Conservation (phyloP, 257 asterid species). For the Scutellaria galericulata region DNA sequence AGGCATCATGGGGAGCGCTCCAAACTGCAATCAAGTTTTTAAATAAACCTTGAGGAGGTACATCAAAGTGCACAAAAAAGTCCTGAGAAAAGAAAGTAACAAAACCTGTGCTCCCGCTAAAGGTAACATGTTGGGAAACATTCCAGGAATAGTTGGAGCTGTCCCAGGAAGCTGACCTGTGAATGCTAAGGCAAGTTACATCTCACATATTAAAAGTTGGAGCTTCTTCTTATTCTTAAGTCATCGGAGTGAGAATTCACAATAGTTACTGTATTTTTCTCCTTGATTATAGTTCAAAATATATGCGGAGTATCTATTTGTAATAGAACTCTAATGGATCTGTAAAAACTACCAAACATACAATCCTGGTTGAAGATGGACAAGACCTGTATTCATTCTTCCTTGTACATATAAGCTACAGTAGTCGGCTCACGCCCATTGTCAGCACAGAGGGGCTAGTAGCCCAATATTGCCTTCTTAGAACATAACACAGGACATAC, state of each 20-base stretch:
- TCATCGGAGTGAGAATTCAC: slow-evolving; percentile 22
- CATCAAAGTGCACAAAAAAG: slow-evolving; percentile 25
- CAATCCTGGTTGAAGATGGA: slow-evolving; percentile 96
- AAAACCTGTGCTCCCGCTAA: slow-evolving; percentile 78
- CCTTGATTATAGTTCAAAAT: slow-evolving; percentile 29
- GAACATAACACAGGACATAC: slow-evolving; percentile 90
- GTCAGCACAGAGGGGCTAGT: slow-evolving; percentile 99
- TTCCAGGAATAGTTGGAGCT: slow-evolving; percentile 72
- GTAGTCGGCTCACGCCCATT: slow-evolving; percentile 99
- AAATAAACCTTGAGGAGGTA: slow-evolving; percentile 27
- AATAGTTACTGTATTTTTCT: slow-evolving; percentile 2
- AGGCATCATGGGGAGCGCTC: slow-evolving; percentile 79
- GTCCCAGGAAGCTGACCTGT: slow-evolving; percentile 88
- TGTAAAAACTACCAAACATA: slow-evolving; percentile 67
- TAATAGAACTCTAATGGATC: slow-evolving; percentile 36
- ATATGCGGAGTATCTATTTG: slow-evolving; percentile 32
- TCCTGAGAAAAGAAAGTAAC: neutral
- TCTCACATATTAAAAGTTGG: slow-evolving; percentile 31
- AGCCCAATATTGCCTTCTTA: slow-evolving; percentile 99
- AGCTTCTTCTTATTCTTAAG: slow-evolving; percentile 30
- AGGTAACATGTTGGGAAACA: slow-evolving; percentile 82
- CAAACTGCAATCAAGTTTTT: slow-evolving; percentile 55
- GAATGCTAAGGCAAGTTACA: slow-evolving; percentile 40
- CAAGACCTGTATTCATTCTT: slow-evolving; percentile 93
- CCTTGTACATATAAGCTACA: slow-evolving; percentile 98